Evolutionary conservation across 495 filamentous ascomycete species (phyloP).

Genomic region (Mytilinidion resinicola): DNA sequence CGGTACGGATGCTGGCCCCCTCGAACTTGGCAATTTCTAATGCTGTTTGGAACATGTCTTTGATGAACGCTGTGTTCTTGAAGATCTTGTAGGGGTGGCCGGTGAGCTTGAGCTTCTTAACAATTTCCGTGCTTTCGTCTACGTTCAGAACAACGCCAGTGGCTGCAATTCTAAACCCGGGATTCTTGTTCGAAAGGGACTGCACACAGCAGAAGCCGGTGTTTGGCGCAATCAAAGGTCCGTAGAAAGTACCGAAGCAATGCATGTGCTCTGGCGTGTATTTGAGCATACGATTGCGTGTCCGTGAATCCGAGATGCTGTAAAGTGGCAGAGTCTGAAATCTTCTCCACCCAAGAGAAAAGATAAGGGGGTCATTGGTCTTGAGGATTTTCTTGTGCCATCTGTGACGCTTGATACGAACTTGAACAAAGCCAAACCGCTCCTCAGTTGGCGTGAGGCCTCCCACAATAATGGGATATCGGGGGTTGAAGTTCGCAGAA

Average conservation of each 20-base stretch:
- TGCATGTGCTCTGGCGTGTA: slow-evolving; percentile 98
- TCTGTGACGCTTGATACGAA: slow-evolving; percentile 91
- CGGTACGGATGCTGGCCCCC: slow-evolving; percentile 88
- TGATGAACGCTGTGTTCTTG: slow-evolving; percentile 98
- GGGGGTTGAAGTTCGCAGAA: slow-evolving; percentile 75
- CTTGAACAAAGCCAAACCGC: slow-evolving; percentile 88
- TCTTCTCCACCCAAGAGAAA: slow-evolving; percentile 93
- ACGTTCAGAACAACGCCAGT: slow-evolving; percentile 89
- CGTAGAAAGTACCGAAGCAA: slow-evolving; percentile 92
- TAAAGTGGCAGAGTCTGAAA: slow-evolving; percentile 92
- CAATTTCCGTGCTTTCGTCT: slow-evolving; percentile 89
- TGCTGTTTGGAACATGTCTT: slow-evolving; percentile 90
- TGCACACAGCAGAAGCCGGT: slow-evolving; percentile 93
- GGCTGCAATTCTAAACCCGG: slow-evolving; percentile 88
- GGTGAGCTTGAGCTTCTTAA: slow-evolving; percentile 97
- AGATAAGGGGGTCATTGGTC: slow-evolving; percentile 93
- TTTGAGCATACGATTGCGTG: slow-evolving; percentile 93
- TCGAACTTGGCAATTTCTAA: slow-evolving; percentile 98
- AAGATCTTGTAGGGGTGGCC: slow-evolving; percentile 94
- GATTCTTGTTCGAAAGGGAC: slow-evolving; percentile 77
- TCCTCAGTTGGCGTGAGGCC: slow-evolving; percentile 88
- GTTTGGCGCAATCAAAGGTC: slow-evolving; percentile 88
- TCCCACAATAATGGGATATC: slow-evolving; percentile 80
- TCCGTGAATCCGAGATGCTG: slow-evolving; percentile 87
- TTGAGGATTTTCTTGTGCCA: slow-evolving; percentile 99